Evolutionary conservation across 371 early-diverging fungal species (phyloP).

Genomic region (Mucor lusitanicus): DNA sequence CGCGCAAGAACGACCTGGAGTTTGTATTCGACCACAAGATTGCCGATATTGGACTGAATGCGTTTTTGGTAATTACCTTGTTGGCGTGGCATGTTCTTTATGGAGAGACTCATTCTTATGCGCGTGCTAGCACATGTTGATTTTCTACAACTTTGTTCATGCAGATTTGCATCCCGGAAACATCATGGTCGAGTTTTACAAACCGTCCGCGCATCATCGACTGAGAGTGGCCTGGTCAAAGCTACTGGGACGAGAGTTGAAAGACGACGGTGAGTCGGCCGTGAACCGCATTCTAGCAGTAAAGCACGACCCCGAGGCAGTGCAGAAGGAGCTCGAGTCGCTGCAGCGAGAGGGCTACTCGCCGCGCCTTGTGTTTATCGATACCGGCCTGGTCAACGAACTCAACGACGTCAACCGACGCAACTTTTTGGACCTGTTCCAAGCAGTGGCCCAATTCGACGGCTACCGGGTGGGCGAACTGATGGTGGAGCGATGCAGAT

Average conservation of each 20-base stretch:
- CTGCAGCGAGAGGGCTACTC: constrained; percentile 70
- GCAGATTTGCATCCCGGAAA: constrained; percentile 96
- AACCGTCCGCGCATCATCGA: constrained; percentile 64
- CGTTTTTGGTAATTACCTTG: constrained; percentile 47
- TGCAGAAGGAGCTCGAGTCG: constrained; percentile 53
- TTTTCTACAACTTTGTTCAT: constrained; percentile 91
- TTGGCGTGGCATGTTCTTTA: neutral
- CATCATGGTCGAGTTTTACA: constrained; percentile 84
- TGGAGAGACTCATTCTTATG: too few relatives aligned
- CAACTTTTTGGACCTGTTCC: constrained; percentile 91
- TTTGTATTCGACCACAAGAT: constrained; percentile 69
- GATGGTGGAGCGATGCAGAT: constrained; percentile 86
- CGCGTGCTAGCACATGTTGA: constrained; percentile 90
- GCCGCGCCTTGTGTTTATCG: constrained; percentile 84
- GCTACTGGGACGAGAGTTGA: constrained; percentile 30
- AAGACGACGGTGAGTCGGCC: constrained; percentile 45
- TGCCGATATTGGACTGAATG: constrained; percentile 64
- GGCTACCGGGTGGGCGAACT: constrained; percentile 80
- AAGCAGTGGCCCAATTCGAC: constrained; percentile 84
- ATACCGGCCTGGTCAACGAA: constrained; percentile 86
- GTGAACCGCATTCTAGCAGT: constrained; percentile 37
- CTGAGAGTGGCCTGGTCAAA: constrained; percentile 53
- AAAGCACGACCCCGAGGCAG: constrained; percentile 36
- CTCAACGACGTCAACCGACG: constrained; percentile 71
- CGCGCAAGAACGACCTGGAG: constrained; percentile 26